Evolutionary conservation across 495 filamentous ascomycete species (phyloP).

Genomic region (Mytilinidion resinicola): DNA sequence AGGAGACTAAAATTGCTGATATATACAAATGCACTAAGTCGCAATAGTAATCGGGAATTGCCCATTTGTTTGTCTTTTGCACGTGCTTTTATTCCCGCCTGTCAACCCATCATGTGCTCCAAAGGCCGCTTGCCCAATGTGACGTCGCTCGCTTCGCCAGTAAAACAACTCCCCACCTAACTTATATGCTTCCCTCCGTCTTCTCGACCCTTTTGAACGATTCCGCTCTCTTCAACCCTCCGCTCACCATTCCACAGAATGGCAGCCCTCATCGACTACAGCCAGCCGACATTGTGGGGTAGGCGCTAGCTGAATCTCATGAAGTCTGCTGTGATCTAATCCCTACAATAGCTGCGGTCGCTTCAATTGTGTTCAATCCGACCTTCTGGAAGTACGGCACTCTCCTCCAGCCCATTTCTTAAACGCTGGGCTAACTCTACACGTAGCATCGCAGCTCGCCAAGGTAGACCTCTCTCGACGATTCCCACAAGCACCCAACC

Average conservation of each 20-base stretch:
- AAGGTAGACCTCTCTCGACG: conserved; percentile 46
- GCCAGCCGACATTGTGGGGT: conserved; percentile 60
- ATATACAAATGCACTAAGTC: no score
- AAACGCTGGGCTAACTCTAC: conserved; percentile 21
- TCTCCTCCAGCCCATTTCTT: neutral
- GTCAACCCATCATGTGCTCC: no score
- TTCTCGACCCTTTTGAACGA: no score
- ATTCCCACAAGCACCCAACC: neutral
- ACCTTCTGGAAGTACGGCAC: conserved; percentile 69
- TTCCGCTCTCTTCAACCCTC: neutral
- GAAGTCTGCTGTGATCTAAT: neutral
- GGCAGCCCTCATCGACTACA: conserved; percentile 47
- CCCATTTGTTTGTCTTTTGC: no score
- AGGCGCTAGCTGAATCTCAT: conserved; percentile 14
- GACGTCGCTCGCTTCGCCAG: no score
- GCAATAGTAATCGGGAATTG: no score
- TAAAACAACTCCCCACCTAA: no score
- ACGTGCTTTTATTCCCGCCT: no score
- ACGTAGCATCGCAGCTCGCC: conserved; percentile 56
- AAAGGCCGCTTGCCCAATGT: no score
- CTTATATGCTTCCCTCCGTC: no score
- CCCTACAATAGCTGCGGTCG: conserved; percentile 51
- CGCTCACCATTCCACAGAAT: conserved; percentile 1
- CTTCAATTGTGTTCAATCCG: conserved; percentile 67
- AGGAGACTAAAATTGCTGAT: no score